Conservation (phyloP, 2,329 filamentous ascomycete species). For the Plenodomus tracheiphilus region DNA sequence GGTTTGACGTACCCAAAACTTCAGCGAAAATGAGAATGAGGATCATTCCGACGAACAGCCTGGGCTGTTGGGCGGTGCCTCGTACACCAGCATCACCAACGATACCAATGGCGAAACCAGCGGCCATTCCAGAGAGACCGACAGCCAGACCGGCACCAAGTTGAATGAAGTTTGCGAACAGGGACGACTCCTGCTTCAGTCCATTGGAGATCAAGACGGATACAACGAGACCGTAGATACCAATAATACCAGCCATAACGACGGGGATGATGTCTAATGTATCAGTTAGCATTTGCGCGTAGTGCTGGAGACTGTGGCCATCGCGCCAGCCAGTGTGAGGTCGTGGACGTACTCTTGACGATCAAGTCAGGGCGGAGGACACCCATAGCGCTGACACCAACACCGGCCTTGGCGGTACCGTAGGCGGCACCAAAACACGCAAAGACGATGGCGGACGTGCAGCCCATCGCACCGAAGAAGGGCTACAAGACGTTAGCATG, state of each 20-base stretch:
- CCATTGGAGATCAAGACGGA: conserved; percentile 60
- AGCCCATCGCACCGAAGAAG: conserved; percentile 98
- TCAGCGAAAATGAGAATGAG: conserved; percentile 99
- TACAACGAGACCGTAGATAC: conserved; percentile 73
- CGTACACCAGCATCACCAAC: conserved; percentile 82
- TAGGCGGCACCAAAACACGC: conserved; percentile 96
- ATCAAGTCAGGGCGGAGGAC: conserved; percentile 96
- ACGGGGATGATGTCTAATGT: conserved; percentile 91
- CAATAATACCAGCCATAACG: conserved; percentile 99
- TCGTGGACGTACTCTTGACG: conserved; percentile 83
- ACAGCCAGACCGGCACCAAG: conserved; percentile 57
- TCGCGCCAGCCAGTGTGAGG: neutral
- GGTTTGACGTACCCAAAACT: conserved; percentile 78
- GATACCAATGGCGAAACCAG: conserved; percentile 73
- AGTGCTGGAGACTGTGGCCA: neutral
- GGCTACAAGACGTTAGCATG: conserved; percentile 56
- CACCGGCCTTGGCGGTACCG: conserved; percentile 98
- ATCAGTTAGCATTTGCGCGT: conserved; percentile 13
- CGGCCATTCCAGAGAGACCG: conserved; percentile 87
- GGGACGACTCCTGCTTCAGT: conserved; percentile 50
- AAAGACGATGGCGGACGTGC: conserved; percentile 92
- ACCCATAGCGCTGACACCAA: conserved; percentile 98
- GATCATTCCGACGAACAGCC: conserved; percentile 96
- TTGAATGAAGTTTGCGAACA: conserved; percentile 58
- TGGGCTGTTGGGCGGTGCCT: conserved; percentile 80